Evolutionary conservation across 2,329 filamentous ascomycete genomes (phyloP).

Genomic region (Ceratocystis huliohia): DNA sequence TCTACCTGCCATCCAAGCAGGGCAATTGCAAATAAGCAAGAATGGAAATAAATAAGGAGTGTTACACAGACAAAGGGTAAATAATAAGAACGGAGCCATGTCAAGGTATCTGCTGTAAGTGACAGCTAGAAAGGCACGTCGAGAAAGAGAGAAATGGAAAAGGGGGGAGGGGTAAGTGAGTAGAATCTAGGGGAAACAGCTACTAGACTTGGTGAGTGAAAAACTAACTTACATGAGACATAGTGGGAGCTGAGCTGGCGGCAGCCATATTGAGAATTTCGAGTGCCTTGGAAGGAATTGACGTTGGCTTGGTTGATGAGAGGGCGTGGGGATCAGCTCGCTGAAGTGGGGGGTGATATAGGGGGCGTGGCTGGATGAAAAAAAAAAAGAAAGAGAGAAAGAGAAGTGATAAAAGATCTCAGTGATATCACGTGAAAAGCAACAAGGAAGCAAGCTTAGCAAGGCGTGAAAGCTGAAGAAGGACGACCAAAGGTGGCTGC

Average conservation of each 20-base stretch:
- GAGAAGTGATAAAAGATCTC: neutral
- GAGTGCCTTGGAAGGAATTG: neutral
- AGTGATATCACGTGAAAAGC: neutral
- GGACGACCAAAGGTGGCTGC: neutral
- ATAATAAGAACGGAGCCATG: neutral
- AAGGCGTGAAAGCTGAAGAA: neutral
- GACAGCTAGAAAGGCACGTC: neutral
- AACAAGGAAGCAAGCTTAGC: neutral
- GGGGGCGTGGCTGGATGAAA: neutral
- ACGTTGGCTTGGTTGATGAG: neutral
- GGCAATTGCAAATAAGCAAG: neutral
- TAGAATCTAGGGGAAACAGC: too few species aligned
- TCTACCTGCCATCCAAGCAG: neutral
- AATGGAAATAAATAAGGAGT: neutral
- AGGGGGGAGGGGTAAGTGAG: too few species aligned
- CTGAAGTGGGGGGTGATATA: neutral
- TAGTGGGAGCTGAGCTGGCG: neutral
- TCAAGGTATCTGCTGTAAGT: neutral
- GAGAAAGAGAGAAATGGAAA: neutral
- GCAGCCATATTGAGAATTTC: neutral
- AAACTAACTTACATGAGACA: slow-evolving; percentile 2
- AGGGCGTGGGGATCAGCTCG: neutral
- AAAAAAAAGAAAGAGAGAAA: neutral
- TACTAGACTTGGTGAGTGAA: neutral
- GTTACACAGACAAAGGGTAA: neutral